Evolutionary conservation across 2,329 filamentous ascomycete genomes (phyloP).

Genomic region (Xylaria sp.): DNA sequence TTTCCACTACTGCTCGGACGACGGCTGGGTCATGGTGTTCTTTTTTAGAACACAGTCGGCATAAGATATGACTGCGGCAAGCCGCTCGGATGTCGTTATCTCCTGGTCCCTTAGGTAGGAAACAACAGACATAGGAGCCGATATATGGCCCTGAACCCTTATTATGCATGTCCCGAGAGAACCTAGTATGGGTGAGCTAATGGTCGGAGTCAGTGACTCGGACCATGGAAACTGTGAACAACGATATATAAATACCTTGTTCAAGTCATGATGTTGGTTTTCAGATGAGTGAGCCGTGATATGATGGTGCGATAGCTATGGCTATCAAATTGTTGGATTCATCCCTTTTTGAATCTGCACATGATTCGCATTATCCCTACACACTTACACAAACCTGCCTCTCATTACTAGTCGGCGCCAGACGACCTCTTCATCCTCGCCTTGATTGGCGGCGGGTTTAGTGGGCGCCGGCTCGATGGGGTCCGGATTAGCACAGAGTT

Average conservation of each 20-base stretch:
- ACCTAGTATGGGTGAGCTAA: background rate
- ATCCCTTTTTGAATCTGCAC: background rate
- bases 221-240: background rate
- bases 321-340: background rate
- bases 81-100: no score
- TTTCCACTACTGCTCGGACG: background rate
- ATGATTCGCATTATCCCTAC: conserved; percentile 8
- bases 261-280: background rate
- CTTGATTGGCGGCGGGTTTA: conserved; percentile 24
- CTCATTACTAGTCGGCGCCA: conserved; percentile 34
- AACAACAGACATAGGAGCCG: no score
- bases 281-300: background rate
- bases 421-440: conserved; percentile 33
- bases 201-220: background rate
- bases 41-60: background rate
- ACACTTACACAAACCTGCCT: conserved; percentile 30
- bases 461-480: conserved; percentile 28
- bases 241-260: conserved; percentile 5
- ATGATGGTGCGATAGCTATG: background rate
- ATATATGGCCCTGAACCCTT: background rate
- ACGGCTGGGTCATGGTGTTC: background rate
- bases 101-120: no score
- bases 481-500: conserved; percentile 33
- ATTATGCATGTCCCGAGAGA: no score
- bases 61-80: background rate